phyloP scores from a whole-genome alignment of 306 rosid genomes.

The Albizia julibrissin region DNA sequence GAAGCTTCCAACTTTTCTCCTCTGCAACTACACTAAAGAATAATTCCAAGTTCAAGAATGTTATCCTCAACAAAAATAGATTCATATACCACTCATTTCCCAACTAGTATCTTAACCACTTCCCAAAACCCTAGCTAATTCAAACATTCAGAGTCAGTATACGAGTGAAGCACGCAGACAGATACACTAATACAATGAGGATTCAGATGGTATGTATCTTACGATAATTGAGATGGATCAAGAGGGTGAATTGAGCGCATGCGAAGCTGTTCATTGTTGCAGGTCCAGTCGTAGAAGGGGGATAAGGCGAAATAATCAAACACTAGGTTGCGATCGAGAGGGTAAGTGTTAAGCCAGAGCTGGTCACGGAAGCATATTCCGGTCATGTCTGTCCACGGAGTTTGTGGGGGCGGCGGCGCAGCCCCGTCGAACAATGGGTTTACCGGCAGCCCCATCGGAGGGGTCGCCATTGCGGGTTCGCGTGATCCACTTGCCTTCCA shows the following conservation, averaged over 20 bases:
- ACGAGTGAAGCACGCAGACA: not conserved
- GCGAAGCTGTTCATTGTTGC: conserved; percentile 91
- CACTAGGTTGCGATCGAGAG: conserved; percentile 85
- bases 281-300: conserved; percentile 89
- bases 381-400: conserved; percentile 93
- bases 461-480: conserved; percentile 58
- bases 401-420: conserved; percentile 47
- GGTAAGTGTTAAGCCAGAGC: conserved; percentile 87
- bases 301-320: conserved; percentile 95
- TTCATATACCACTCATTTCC: not conserved
- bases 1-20: not conserved
- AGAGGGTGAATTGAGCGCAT: conserved; percentile 92
- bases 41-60: not conserved
- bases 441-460: conserved; percentile 49
- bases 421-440: conserved; percentile 57
- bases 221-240: conserved; percentile 77
- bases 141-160: not conserved
- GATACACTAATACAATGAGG: not conserved
- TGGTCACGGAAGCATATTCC: conserved; percentile 96
- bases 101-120: not conserved
- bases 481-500: not conserved
- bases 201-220: not conserved
- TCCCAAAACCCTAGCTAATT: conserved; percentile 9
- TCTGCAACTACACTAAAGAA: not conserved
- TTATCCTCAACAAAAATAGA: not conserved